Evolutionary conservation across 2,329 filamentous ascomycete genomes (phyloP).

Genomic region (Fusarium heterosporum): DNA sequence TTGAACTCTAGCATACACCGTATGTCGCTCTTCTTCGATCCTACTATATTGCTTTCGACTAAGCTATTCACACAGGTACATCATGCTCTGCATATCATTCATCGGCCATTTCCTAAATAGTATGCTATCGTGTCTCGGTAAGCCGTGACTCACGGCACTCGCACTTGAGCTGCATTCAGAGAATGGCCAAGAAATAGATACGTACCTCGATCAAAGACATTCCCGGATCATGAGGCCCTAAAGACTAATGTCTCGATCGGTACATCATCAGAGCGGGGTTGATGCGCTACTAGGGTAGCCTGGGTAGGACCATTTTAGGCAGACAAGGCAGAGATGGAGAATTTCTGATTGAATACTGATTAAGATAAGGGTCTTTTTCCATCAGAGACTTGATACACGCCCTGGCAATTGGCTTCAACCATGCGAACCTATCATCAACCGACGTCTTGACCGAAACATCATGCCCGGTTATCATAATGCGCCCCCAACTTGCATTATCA

Average conservation of each 20-base stretch:
- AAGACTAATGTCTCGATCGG: slow-evolving; percentile 14
- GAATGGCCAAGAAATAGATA: neutral
- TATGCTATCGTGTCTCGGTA: slow-evolving; percentile 1
- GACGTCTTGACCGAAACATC: too few relatives aligned
- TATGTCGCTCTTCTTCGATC: neutral
- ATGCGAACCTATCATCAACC: neutral
- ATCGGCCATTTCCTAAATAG: slow-evolving; percentile 1
- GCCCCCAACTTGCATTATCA: neutral
- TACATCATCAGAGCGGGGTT: slow-evolving; percentile 10
- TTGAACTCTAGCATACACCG: neutral
- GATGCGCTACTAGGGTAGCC: neutral
- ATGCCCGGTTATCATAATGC: neutral
- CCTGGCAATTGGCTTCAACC: neutral
- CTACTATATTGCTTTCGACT: neutral
- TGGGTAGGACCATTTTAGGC: slow-evolving; percentile 18
- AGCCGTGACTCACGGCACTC: slow-evolving; percentile 18
- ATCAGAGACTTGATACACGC: neutral
- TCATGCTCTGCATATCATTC: neutral
- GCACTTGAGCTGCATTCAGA: neutral
- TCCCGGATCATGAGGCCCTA: slow-evolving; percentile 28
- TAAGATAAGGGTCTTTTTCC: neutral
- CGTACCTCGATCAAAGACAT: neutral
- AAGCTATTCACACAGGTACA: neutral
- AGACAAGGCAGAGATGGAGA: slow-evolving; percentile 12
- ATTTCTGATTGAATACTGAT: neutral